Conservation (phyloP, 2,329 filamentous ascomycete genomes). For the Lasiodiplodia citricola region DNA sequence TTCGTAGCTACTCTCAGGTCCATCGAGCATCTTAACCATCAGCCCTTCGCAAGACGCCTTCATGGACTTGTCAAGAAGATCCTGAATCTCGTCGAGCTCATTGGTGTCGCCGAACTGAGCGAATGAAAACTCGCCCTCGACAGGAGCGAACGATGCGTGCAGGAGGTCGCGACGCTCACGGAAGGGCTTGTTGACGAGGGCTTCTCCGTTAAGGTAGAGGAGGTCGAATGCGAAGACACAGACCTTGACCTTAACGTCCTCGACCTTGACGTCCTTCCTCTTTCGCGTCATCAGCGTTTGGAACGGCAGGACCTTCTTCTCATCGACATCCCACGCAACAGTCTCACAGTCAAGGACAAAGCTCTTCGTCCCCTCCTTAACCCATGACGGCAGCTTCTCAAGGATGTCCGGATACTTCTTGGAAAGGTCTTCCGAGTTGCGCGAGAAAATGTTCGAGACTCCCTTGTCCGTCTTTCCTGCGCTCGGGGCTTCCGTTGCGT, state of each 20-base stretch:
- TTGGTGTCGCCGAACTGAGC: conserved; percentile 86
- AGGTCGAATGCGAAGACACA: conserved; percentile 97
- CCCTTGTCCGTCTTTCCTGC: conserved; percentile 73
- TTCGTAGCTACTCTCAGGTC: conserved; percentile 89
- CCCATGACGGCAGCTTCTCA: conserved; percentile 84
- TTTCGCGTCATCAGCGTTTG: conserved; percentile 98
- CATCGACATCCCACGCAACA: conserved; percentile 91
- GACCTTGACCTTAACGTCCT: conserved; percentile 95
- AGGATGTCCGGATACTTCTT: conserved; percentile 98
- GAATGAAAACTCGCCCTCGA: conserved; percentile 90
- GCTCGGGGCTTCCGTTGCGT: conserved; percentile 62
- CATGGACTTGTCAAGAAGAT: conserved; percentile 89
- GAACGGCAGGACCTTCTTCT: conserved; percentile 96
- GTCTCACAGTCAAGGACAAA: conserved; percentile 99
- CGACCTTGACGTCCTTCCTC: conserved; percentile 93
- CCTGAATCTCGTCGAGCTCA: conserved; percentile 91
- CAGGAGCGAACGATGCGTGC: conserved; percentile 71
- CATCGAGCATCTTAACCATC: conserved; percentile 99
- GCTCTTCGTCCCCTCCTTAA: conserved; percentile 86
- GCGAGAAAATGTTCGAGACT: conserved; percentile 90
- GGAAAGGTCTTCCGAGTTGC: conserved; percentile 95
- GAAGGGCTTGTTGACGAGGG: conserved; percentile 84
- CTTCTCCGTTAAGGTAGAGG: conserved; percentile 87
- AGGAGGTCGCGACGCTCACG: conserved; percentile 82
- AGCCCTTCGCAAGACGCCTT: conserved; percentile 96